phyloP scores from a whole-genome alignment of 2,329 filamentous ascomycete species.

The Colletotrichum graminicola region DNA sequence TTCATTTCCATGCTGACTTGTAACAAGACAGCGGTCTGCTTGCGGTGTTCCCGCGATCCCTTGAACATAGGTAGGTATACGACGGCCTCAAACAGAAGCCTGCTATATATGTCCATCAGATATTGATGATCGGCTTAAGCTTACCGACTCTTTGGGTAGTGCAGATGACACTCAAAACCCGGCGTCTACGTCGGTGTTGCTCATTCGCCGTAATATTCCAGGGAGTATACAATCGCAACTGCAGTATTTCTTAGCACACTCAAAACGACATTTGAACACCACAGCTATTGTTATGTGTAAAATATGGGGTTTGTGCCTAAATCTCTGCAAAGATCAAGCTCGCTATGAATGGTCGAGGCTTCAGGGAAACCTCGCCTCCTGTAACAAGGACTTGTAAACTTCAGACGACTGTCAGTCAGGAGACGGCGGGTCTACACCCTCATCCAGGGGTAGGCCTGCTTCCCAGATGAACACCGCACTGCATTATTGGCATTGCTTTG shows the following conservation, averaged over 20 bases:
- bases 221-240: background rate
- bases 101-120: background rate
- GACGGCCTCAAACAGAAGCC: background rate
- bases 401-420: background rate
- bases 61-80: background rate
- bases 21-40: conserved; percentile 7
- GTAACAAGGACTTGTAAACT: background rate
- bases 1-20: conserved; percentile 20
- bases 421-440: background rate
- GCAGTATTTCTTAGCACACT: too few relatives aligned
- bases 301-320: background rate
- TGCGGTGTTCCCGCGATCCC: too few relatives aligned
- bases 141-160: background rate
- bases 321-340: background rate
- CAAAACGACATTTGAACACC: background rate
- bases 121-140: background rate
- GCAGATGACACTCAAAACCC: background rate
- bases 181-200: too few relatives aligned
- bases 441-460: too few relatives aligned
- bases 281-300: background rate
- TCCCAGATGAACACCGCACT: too few relatives aligned
- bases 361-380: background rate
- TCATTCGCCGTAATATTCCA: background rate
- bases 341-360: background rate
- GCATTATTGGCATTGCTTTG: too few relatives aligned